Evolutionary conservation across 169 alveolate species (phyloP).

Genomic region (Blepharisma undulans): DNA sequence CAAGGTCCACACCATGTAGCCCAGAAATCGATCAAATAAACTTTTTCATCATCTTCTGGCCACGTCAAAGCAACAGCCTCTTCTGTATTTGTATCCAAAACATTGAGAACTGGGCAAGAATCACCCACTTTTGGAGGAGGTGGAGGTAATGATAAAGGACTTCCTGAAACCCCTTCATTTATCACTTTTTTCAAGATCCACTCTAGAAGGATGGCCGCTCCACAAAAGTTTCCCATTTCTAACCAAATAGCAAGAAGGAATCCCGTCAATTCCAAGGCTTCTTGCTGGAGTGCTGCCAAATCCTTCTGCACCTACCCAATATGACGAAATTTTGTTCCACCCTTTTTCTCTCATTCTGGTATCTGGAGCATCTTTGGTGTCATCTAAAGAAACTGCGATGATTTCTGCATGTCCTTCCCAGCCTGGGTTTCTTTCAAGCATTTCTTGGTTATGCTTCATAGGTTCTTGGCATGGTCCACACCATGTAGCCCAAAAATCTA

Average conservation of each 20-base stretch:
- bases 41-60: not conserved
- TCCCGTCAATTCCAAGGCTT: not conserved
- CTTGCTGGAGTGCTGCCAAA: not conserved
- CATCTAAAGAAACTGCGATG: slow-evolving; percentile 40
- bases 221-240: not conserved
- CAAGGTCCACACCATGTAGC: slow-evolving; percentile 54
- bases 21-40: slow-evolving; percentile 29
- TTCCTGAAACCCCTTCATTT: not conserved
- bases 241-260: not conserved
- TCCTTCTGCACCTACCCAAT: slow-evolving; percentile 22
- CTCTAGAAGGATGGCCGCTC: slow-evolving; percentile 9
- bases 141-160: not conserved
- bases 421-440: slow-evolving; percentile 30
- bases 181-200: slow-evolving; percentile 3
- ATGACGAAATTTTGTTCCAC: slow-evolving; percentile 29
- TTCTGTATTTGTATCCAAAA: not conserved
- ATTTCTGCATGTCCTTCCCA: slow-evolving; percentile 45
- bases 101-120: not conserved
- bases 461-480: slow-evolving; percentile 47
- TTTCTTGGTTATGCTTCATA: slow-evolving; percentile 23
- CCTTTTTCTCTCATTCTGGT: slow-evolving; percentile 32
- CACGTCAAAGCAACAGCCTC: not conserved
- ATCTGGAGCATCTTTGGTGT: not conserved
- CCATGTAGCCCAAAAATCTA: slow-evolving; percentile 45
- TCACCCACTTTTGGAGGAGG: not conserved